Evolutionary conservation across 1,284 basidiomycete genomes (phyloP), one percentile per base, ranked within the genome.

Genomic region (Ustilago crameri): DNA sequence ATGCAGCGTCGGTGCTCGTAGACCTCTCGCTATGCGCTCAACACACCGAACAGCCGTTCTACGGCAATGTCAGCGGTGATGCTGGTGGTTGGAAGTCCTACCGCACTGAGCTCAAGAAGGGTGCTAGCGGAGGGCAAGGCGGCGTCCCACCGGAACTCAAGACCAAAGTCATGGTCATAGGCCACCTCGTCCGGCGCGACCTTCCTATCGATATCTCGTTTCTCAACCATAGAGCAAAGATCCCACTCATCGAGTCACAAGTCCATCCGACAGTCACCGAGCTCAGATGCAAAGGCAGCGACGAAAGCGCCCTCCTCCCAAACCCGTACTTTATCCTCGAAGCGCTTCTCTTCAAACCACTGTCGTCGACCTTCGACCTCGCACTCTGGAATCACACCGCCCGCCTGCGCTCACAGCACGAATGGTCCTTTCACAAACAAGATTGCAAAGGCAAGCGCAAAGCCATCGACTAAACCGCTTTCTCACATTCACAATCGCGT

Each of bases 321-420:
- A 69, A 70, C 40, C 7, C 52, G 5, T 64, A 17, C 42, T 71
- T 71, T 26, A 40, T 65, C 4, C 43, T 71, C 9, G 57, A 71
- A 44, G 62, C 68, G 3, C 26, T 67, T 8, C 34, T 72, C 14
- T 20, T 41, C 42, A 56, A 54, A 18, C 40, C 57, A 8, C 24
- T 72, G 14, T 55, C 56, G 18, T 20, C 14, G 5, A 24, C 32
- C 4, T 72, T 67, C 26, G 60, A 72, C 35, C 18, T 72, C 3
- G 9, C 18, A n/a, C 51, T 67, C 9, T 72, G 69, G 69, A 58
- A 56, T 12, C 23, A 46, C 27, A 44, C 69, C 4, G 69, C 69
- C 3, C n/a, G 69, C 3, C 3, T 54, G 8, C 26, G 69, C 2
- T 67, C 64, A 2, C 35, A 49, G 1, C 37, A 61, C 47, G 47